Conservation (phyloP, 441 rosid species). For the Macaranga tanarius region DNA sequence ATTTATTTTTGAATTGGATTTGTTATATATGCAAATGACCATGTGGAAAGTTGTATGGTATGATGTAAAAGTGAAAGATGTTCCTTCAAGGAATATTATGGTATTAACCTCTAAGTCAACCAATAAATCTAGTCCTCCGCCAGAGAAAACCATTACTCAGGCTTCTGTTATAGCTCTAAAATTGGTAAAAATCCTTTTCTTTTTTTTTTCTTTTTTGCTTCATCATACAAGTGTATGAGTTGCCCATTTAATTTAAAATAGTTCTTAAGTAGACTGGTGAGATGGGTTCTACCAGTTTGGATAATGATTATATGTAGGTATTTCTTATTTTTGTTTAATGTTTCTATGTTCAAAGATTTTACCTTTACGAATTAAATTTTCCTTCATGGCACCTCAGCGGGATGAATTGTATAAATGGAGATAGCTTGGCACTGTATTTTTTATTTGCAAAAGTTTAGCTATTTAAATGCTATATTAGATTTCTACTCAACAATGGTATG, state of each 20-base stretch:
- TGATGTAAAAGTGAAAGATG: conserved; percentile 83
- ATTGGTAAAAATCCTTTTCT: conserved; percentile 43
- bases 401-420: too few species aligned
- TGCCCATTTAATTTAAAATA: background rate
- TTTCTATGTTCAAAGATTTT: background rate
- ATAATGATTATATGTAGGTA: background rate
- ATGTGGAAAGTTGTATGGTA: too few species aligned
- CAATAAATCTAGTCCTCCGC: conserved; percentile 75
- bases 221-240: too few species aligned
- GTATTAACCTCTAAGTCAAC: conserved; percentile 57
- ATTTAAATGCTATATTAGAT: background rate
- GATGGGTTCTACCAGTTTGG: too few species aligned
- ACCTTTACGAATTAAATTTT: background rate
- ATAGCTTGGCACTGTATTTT: background rate
- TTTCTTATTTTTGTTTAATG: background rate
- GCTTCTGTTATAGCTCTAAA: conserved; percentile 83
- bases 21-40: too few species aligned
- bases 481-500: background rate
- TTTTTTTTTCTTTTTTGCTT: background rate
- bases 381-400: too few species aligned
- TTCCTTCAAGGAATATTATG: conserved; percentile 86
- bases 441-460: background rate
- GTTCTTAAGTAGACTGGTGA: too few species aligned
- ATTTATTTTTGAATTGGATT: too few species aligned
- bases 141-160: conserved; percentile 78